A percentile compares a stretch with the other conserved stretches of the same genome.
Evolutionary conservation across 2,329 filamentous ascomycete genomes (phyloP).

Genomic region (Balansia obtecta): DNA sequence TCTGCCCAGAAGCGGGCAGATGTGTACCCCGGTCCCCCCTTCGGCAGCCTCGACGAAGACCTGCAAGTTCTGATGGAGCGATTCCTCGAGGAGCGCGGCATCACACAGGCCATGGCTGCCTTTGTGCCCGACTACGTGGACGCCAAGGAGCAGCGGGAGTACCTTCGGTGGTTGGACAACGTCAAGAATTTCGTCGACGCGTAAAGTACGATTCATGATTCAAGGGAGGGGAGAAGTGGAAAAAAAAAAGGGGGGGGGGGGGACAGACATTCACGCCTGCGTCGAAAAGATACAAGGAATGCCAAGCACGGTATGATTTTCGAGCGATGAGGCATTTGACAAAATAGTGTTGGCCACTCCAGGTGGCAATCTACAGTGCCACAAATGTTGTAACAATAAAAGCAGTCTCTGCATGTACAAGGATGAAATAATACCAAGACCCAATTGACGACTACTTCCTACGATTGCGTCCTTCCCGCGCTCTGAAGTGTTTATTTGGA

Average conservation of each 20-base stretch:
- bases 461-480: too few species aligned
- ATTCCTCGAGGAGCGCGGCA: conserved; percentile 87
- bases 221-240: not conserved
- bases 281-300: not conserved
- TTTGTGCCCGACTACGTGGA: conserved; percentile 97
- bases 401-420: too few species aligned
- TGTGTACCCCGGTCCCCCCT: conserved; percentile 82
- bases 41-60: conserved; percentile 90
- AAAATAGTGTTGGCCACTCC: not conserved
- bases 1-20: conserved; percentile 63
- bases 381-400: not conserved
- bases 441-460: too few species aligned
- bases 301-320: conserved; percentile 1
- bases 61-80: conserved; percentile 84
- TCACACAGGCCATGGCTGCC: conserved; percentile 73
- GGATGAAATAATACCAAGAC: too few species aligned
- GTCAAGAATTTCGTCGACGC: conserved; percentile 77
- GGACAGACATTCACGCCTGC: not conserved
- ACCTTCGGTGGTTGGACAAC: conserved; percentile 77
- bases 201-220: conserved; percentile 22
- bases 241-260: not conserved
- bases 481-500: too few species aligned
- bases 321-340: not conserved
- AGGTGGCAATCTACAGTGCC: not conserved
- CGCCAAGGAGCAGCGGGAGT: conserved; percentile 97